These are phyloP conservation scores for Sarcomyxa edulis DNA, from an alignment of 768 basidiomycete species.

Conservation along the genomic window DNA sequence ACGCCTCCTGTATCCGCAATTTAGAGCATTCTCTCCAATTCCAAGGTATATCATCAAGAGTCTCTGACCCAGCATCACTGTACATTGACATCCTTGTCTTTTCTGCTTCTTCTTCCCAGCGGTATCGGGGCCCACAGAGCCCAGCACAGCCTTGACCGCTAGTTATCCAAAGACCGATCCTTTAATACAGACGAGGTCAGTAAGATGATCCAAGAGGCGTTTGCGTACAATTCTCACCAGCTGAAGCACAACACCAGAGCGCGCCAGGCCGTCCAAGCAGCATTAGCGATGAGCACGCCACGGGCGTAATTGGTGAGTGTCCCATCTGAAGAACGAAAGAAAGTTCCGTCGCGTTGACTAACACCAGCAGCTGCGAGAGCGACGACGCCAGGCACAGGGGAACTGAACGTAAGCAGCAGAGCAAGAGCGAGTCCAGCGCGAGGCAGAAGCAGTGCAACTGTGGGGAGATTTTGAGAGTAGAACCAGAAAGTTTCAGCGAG, in stretches of 20 bases:
- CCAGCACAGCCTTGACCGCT: conserved; percentile 76
- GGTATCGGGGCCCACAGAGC: conserved; percentile 76
- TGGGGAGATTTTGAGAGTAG: conserved; percentile 82
- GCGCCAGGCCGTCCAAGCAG: conserved; percentile 78
- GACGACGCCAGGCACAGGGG: conserved; percentile 40
- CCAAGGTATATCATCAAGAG: conserved; percentile 55
- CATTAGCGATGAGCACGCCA: conserved; percentile 77
- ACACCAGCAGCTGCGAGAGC: conserved; percentile 43
- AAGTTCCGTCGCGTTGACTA: conserved; percentile 61
- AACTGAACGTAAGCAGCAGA: conserved; percentile 61
- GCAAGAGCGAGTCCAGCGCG: conserved; percentile 74
- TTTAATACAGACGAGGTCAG: conserved; percentile 17
- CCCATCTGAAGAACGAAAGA: conserved; percentile 61
- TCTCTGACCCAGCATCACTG: conserved; percentile 41
- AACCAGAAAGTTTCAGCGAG: conserved; percentile 83
- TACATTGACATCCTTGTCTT: conserved; percentile 54
- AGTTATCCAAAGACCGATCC: conserved; percentile 75
- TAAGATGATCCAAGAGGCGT: conserved; percentile 1
- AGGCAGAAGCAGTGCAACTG: conserved; percentile 76
- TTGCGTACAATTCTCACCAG: conserved; percentile 50
- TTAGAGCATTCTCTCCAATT: conserved; percentile 71
- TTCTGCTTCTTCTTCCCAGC: conserved; percentile 78
- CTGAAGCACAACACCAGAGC: conserved; percentile 61
- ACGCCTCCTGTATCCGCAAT: conserved; percentile 70
- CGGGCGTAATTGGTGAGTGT: conserved; percentile 70